Evolutionary conservation across 2,329 filamentous ascomycete genomes (phyloP).

Genomic region (Cercospora brassicicola): DNA sequence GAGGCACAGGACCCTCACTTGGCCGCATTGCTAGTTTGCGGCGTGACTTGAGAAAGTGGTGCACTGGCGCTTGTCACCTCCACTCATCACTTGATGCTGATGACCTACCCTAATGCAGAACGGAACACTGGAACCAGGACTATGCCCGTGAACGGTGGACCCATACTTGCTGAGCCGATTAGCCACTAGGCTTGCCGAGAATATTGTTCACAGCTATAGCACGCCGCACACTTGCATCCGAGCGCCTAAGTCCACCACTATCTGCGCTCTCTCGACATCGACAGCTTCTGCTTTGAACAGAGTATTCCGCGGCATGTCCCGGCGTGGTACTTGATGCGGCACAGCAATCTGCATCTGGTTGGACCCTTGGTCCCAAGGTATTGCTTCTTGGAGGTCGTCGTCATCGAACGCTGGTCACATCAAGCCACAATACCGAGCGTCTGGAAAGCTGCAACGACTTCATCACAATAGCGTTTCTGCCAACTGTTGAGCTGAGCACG

Average conservation of each 20-base stretch:
- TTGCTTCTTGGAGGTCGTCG: conserved; percentile 8
- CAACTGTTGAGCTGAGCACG: neutral
- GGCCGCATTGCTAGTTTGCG: neutral
- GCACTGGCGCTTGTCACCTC: neutral
- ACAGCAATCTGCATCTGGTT: conserved; percentile 1
- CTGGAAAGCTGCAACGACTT: conserved; percentile 4
- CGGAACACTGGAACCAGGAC: neutral
- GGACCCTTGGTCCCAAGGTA: conserved; percentile 7
- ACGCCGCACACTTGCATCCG: conserved; percentile 6
- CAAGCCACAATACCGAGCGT: conserved; percentile 9
- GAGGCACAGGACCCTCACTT: neutral
- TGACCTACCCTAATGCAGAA: neutral
- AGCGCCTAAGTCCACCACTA: neutral
- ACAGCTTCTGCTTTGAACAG: neutral
- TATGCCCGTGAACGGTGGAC: neutral
- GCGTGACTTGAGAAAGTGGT: neutral
- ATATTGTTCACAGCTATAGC: conserved; percentile 3
- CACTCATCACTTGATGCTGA: neutral
- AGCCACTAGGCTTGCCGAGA: neutral
- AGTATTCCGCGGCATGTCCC: neutral
- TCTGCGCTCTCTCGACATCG: neutral
- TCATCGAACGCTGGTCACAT: conserved; percentile 1
- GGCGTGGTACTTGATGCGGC: neutral
- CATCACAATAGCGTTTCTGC: neutral
- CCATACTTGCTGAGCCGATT: neutral